Evolutionary conservation across 768 basidiomycete species (phyloP).

Genomic region (Lactarius trivialis): DNA sequence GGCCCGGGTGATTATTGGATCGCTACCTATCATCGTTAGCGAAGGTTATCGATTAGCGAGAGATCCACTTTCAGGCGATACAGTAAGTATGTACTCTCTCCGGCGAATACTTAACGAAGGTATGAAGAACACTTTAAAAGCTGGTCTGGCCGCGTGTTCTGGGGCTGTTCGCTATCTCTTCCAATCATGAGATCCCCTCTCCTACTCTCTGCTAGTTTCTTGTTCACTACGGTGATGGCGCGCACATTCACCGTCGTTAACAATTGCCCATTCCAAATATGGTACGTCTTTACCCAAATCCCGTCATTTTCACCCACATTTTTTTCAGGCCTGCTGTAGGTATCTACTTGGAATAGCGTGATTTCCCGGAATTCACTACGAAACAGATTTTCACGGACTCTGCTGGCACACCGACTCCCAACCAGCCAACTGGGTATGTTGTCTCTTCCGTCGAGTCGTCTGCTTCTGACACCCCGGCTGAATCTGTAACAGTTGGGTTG

Average conservation of each 20-base stretch:
- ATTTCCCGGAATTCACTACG: background rate
- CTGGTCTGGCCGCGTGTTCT: background rate
- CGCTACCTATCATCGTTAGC: no score
- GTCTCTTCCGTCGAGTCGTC: background rate
- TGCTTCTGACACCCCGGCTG: background rate
- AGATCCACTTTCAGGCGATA: background rate
- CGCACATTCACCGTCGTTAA: conserved; percentile 37
- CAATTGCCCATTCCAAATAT: conserved; percentile 37
- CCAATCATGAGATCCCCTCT: background rate
- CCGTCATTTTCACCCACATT: background rate
- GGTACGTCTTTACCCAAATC: conserved; percentile 26
- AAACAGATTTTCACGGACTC: conserved; percentile 31
- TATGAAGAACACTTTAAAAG: background rate
- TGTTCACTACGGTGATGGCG: conserved; percentile 3
- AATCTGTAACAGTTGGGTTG: conserved; percentile 27
- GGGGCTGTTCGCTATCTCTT: background rate
- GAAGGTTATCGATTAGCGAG: no score
- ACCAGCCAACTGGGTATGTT: conserved; percentile 29
- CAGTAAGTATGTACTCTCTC: background rate
- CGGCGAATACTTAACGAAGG: background rate
- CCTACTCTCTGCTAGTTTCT: background rate
- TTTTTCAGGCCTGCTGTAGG: conserved; percentile 30
- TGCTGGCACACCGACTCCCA: conserved; percentile 28
- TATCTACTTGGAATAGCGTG: background rate
- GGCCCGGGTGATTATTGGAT: no score